phyloP scores from a whole-genome alignment of 768 basidiomycete species.

The Termitomyces sp. region DNA sequence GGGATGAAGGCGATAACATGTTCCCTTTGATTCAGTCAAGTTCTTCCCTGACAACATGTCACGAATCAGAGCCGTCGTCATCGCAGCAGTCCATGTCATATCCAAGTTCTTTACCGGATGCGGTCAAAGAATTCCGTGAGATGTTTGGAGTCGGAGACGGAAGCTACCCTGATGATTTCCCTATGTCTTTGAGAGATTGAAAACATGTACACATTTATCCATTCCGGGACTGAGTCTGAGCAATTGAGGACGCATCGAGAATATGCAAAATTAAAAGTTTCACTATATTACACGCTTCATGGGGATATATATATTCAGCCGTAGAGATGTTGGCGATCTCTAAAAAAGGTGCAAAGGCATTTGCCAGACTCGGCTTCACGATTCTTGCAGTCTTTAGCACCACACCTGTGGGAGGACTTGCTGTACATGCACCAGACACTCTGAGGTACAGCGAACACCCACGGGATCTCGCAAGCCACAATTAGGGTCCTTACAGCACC shows the following conservation, averaged over 20 bases:
- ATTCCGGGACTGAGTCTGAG: not conserved
- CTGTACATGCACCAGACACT: too few species aligned
- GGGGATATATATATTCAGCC: too few species aligned
- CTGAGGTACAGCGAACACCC: too few species aligned
- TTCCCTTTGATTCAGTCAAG: not conserved
- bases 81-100: constrained; percentile 2
- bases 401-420: too few species aligned
- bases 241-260: not conserved
- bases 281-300: too few species aligned
- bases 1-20: constrained; percentile 17
- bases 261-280: not conserved
- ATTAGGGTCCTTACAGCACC: too few species aligned
- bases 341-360: too few species aligned
- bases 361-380: too few species aligned
- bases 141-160: constrained; percentile 36
- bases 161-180: constrained; percentile 38
- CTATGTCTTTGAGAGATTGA: constrained; percentile 24
- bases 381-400: too few species aligned
- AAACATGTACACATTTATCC: not conserved
- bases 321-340: too few species aligned
- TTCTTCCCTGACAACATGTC: not conserved
- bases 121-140: constrained; percentile 33
- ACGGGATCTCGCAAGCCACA: too few species aligned
- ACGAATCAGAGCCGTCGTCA: not conserved
- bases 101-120: constrained; percentile 27